Conservation (phyloP, 495 filamentous ascomycete species). For the Penicillium robsamsonii region DNA sequence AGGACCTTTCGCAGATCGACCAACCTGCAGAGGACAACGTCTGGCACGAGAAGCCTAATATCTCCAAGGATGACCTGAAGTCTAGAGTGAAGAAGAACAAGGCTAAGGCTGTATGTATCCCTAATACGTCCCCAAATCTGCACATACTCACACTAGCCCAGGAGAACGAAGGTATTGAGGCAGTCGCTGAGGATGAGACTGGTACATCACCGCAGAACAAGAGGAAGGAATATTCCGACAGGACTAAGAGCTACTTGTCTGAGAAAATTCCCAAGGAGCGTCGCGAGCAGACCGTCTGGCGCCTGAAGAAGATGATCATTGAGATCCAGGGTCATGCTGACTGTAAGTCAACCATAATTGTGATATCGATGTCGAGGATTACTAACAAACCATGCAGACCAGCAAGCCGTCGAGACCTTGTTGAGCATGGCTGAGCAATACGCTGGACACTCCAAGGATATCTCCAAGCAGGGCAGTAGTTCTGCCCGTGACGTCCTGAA, state of each 20-base stretch:
- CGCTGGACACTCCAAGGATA: constrained; percentile 64
- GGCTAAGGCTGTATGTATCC: constrained; percentile 51
- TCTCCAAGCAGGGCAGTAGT: constrained; percentile 60
- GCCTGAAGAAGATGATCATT: constrained; percentile 95
- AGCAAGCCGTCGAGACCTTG: constrained; percentile 82
- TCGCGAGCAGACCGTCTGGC: constrained; percentile 87
- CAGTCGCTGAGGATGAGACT: constrained; percentile 15
- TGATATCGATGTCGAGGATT: not conserved
- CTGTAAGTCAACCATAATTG: constrained; percentile 49
- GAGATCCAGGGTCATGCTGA: constrained; percentile 93
- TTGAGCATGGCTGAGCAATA: constrained; percentile 84
- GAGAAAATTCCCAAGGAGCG: constrained; percentile 91
- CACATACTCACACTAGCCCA: constrained; percentile 15
- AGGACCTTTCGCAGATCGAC: constrained; percentile 76
- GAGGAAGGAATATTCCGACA: constrained; percentile 35
- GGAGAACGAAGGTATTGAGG: constrained; percentile 20
- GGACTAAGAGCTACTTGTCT: constrained; percentile 68
- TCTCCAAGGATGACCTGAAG: constrained; percentile 69
- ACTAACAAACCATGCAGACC: constrained; percentile 48
- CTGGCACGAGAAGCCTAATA: constrained; percentile 87
- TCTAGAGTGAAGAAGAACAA: constrained; percentile 66
- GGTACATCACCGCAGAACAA: constrained; percentile 25
- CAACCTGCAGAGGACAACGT: constrained; percentile 80
- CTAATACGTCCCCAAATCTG: not conserved
- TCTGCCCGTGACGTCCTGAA: constrained; percentile 68